A percentile compares a stretch with the other conserved stretches of the same genome.
phyloP scores from a whole-genome alignment of 2,329 filamentous ascomycete genomes.

The Sclerotinia nivalis region DNA sequence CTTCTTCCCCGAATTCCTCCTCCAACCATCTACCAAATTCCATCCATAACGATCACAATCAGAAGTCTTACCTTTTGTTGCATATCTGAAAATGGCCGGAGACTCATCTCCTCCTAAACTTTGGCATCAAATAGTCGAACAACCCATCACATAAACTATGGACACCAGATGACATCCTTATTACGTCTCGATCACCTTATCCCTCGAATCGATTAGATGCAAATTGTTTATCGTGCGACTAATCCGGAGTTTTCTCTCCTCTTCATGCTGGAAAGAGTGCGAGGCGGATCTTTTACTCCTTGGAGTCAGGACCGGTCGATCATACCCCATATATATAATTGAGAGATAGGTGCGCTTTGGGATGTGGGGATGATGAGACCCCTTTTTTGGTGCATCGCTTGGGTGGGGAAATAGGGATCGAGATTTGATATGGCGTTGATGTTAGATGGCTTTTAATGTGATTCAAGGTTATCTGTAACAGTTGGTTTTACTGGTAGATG shows the following conservation, averaged over 20 bases:
- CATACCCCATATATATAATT: background rate
- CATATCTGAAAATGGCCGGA: constrained; percentile 3
- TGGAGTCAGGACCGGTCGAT: background rate
- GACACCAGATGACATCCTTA: background rate
- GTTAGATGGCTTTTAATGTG: background rate
- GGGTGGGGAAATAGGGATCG: background rate
- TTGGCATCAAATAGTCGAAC: background rate
- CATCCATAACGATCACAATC: background rate
- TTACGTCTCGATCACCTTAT: background rate
- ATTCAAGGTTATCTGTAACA: background rate
- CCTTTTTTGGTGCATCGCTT: background rate
- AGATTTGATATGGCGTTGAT: background rate
- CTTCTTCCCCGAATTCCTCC: background rate
- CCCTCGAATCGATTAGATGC: background rate
- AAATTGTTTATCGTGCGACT: background rate
- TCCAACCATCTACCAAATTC: background rate
- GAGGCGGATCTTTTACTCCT: constrained; percentile 13
- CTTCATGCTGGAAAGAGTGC: background rate
- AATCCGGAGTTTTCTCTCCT: constrained; percentile 9
- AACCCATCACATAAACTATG: background rate
- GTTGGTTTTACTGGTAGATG: no score
- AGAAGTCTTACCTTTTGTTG: background rate
- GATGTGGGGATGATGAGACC: background rate
- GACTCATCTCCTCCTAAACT: background rate
- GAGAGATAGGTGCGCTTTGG: background rate